These are phyloP conservation scores for Colletotrichum orbiculare DNA, from an alignment of 2,329 filamentous ascomycete genomes.

Conservation along the genomic window DNA sequence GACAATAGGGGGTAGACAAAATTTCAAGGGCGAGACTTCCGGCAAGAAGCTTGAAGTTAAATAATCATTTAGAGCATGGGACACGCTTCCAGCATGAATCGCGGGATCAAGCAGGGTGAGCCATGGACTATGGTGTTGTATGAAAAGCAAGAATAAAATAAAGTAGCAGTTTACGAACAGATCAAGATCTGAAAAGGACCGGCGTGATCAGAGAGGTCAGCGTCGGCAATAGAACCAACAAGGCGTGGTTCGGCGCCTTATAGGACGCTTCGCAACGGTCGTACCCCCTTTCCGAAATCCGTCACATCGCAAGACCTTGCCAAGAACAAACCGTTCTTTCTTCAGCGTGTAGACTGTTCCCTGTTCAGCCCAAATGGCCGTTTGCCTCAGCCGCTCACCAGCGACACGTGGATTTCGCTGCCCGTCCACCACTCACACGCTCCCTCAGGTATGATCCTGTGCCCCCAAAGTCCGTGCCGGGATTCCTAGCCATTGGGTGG, in stretches of 20 bases:
- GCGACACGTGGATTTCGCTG: constrained; percentile 9
- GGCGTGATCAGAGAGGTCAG: background rate
- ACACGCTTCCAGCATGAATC: constrained; percentile 14
- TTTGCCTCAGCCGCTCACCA: constrained; percentile 14
- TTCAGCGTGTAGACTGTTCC: background rate
- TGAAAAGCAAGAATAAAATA: background rate
- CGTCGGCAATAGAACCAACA: background rate
- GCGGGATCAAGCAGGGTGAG: constrained; percentile 26
- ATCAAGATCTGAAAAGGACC: background rate
- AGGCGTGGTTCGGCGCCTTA: constrained; percentile 7
- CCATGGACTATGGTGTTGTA: constrained; percentile 4
- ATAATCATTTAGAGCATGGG: background rate
- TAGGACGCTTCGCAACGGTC: constrained; percentile 14
- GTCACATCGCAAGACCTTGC: constrained; percentile 1
- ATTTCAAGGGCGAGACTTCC: background rate
- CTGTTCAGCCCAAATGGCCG: background rate
- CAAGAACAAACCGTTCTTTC: background rate
- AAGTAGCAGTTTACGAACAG: background rate
- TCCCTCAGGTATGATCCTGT: background rate
- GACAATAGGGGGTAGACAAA: background rate
- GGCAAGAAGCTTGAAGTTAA: constrained; percentile 5
- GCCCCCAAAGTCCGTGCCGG: background rate
- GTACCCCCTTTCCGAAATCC: background rate
- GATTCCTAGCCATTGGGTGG: constrained; percentile 8
- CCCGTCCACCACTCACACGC: background rate